Percentiles rank a stretch among this genome's conserved stretches.
These are phyloP conservation scores for Hibiscus syriacus DNA, from an alignment of 345 rosid species.

Conservation along the genomic window DNA sequence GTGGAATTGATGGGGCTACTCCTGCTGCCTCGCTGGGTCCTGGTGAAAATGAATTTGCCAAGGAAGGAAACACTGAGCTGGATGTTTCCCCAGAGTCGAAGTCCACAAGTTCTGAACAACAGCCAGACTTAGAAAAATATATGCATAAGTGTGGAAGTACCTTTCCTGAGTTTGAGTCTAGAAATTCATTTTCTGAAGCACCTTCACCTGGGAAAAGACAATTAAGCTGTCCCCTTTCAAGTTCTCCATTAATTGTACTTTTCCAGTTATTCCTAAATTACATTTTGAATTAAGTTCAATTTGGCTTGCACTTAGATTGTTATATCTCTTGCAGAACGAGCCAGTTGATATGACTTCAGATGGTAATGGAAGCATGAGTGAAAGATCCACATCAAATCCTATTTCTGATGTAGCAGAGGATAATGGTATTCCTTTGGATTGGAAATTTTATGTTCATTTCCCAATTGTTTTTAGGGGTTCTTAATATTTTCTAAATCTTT, in stretches of 20 bases:
- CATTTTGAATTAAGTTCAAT: conserved; percentile 6
- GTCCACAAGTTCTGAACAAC: conserved; percentile 23
- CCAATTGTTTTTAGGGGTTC: background rate
- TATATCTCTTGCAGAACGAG: conserved; percentile 34
- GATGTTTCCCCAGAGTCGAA: conserved; percentile 20
- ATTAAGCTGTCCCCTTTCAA: conserved; percentile 23
- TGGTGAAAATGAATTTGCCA: conserved; percentile 16
- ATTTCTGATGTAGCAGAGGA: conserved; percentile 41
- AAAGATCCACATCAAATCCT: conserved; percentile 38
- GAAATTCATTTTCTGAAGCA: conserved; percentile 26
- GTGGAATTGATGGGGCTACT: conserved; percentile 23
- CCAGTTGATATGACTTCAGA: conserved; percentile 43
- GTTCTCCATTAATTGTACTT: conserved; percentile 49
- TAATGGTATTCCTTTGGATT: conserved; percentile 27
- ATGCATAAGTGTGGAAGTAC: conserved; percentile 24
- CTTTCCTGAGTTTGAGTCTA: conserved; percentile 25
- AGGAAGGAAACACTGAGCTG: conserved; percentile 22
- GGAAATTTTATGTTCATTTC: conserved; percentile 2
- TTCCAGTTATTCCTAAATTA: conserved; percentile 8
- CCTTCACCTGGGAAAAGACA: conserved; percentile 35
- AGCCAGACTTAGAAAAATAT: conserved; percentile 20
- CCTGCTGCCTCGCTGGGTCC: background rate
- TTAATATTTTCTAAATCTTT: conserved; percentile 21
- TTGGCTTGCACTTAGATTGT: conserved; percentile 10
- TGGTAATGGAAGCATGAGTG: conserved; percentile 43